phyloP scores from a whole-genome alignment of 164 flowering plant species.

The Cinnamomum micranthum region DNA sequence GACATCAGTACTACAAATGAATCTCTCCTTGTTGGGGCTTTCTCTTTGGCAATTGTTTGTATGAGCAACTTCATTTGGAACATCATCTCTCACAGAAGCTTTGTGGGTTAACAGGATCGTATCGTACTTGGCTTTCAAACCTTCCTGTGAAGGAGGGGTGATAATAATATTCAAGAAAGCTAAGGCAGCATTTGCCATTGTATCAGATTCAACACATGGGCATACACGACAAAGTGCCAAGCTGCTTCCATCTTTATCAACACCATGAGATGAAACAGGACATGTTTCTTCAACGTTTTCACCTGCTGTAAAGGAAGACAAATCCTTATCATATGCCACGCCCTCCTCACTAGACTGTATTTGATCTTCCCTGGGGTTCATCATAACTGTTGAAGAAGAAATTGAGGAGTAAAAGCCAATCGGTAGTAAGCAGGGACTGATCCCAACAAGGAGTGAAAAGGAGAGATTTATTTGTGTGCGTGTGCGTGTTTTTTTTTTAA shows the following conservation, averaged over 20 bases:
- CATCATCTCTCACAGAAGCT: constrained; percentile 15
- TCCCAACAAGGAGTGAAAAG: too few species aligned
- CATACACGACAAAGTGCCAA: constrained; percentile 77
- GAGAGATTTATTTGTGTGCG: too few species aligned
- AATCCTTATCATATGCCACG: neutral
- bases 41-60: constrained; percentile 20
- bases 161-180: constrained; percentile 53
- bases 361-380: too few species aligned
- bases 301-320: constrained; percentile 17
- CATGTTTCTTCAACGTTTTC: constrained; percentile 23
- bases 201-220: constrained; percentile 86
- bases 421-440: too few species aligned
- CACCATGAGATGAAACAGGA: constrained; percentile 28
- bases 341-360: too few species aligned
- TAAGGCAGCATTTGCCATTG: constrained; percentile 72
- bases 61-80: constrained; percentile 9
- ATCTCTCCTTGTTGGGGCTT: constrained; percentile 80
- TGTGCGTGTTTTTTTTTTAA: too few species aligned
- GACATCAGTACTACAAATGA: constrained; percentile 66
- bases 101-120: constrained; percentile 19
- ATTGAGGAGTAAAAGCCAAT: too few species aligned
- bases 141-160: constrained; percentile 38
- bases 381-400: too few species aligned
- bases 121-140: constrained; percentile 22
- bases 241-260: constrained; percentile 40